Evolutionary conservation across 257 asterid species (phyloP).

Genomic region (Ajuga chamaepitys): DNA sequence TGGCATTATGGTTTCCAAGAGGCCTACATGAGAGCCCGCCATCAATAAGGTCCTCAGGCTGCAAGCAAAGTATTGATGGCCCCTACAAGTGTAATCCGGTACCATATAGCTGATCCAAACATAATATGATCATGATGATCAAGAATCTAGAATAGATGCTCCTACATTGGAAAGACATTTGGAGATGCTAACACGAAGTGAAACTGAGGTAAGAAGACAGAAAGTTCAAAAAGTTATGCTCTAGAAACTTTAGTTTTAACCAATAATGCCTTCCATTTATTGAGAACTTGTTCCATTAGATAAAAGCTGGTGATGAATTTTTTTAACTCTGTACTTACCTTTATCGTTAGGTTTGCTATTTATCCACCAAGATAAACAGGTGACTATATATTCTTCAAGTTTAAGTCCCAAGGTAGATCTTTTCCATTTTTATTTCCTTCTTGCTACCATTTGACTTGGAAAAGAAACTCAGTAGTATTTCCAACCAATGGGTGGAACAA

Average conservation of each 20-base stretch:
- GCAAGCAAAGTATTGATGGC: conserved; percentile 24
- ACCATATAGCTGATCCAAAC: neutral
- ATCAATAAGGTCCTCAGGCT: conserved; percentile 18
- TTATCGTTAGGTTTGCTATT: neutral
- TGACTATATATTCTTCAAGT: neutral
- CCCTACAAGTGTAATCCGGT: conserved; percentile 43
- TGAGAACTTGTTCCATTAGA: neutral
- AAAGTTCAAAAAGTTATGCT: too few relatives aligned
- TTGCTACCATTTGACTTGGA: neutral
- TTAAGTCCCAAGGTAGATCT: neutral
- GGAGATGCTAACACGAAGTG: neutral
- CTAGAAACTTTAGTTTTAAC: neutral
- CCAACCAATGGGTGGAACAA: neutral
- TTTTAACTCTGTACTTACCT: neutral
- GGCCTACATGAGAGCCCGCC: conserved; percentile 21
- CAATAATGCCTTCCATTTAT: neutral
- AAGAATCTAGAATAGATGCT: neutral
- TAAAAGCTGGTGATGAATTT: neutral
- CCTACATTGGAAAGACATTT: neutral
- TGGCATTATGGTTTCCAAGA: conserved; percentile 52
- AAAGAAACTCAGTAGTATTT: neutral
- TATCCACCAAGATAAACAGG: conserved; percentile 1
- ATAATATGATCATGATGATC: neutral
- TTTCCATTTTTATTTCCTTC: neutral
- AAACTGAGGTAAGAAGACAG: neutral